Evolutionary conservation across 768 basidiomycete genomes (phyloP).

Genomic region (Leccinellum luteum): DNA sequence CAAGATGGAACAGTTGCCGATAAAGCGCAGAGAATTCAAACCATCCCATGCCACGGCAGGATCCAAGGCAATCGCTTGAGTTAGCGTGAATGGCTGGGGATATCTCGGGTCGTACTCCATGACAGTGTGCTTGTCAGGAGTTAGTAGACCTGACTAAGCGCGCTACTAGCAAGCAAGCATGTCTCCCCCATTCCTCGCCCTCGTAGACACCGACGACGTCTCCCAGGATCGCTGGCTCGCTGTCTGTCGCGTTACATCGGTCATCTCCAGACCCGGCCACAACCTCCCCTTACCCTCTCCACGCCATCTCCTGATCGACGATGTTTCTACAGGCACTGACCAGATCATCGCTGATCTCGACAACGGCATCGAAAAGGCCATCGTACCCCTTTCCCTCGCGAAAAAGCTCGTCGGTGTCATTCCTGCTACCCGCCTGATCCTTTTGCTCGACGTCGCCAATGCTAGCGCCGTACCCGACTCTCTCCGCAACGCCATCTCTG

Average conservation of each 20-base stretch:
- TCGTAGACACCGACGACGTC: slow-evolving; percentile 46
- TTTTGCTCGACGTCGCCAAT: slow-evolving; percentile 73
- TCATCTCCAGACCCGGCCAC: slow-evolving; percentile 50
- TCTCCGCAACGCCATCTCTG: slow-evolving; percentile 69
- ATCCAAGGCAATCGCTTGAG: slow-evolving; percentile 62
- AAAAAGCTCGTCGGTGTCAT: slow-evolving; percentile 66
- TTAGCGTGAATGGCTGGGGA: slow-evolving; percentile 71
- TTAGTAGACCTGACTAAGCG: slow-evolving; percentile 21
- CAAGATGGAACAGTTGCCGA: neutral
- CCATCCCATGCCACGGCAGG: slow-evolving; percentile 71
- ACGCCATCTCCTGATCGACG: slow-evolving; percentile 58
- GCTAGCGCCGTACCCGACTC: slow-evolving; percentile 75
- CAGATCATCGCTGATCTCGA: slow-evolving; percentile 68
- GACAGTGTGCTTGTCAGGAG: neutral
- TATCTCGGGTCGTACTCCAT: slow-evolving; percentile 72
- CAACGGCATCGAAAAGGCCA: slow-evolving; percentile 74
- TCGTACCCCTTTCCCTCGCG: slow-evolving; percentile 65
- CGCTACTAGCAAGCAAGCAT: slow-evolving; percentile 7
- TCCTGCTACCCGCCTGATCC: slow-evolving; percentile 67
- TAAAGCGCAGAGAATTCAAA: slow-evolving; percentile 24
- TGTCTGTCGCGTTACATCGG: slow-evolving; percentile 73
- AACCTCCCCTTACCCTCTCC: slow-evolving; percentile 29
- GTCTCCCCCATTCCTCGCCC: slow-evolving; percentile 50
- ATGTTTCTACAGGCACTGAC: slow-evolving; percentile 46
- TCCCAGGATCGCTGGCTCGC: slow-evolving; percentile 51